These are phyloP conservation scores for Mycosphaerella sp. DNA, from an alignment of 2,329 filamentous ascomycete genomes.

Conservation along the genomic window DNA sequence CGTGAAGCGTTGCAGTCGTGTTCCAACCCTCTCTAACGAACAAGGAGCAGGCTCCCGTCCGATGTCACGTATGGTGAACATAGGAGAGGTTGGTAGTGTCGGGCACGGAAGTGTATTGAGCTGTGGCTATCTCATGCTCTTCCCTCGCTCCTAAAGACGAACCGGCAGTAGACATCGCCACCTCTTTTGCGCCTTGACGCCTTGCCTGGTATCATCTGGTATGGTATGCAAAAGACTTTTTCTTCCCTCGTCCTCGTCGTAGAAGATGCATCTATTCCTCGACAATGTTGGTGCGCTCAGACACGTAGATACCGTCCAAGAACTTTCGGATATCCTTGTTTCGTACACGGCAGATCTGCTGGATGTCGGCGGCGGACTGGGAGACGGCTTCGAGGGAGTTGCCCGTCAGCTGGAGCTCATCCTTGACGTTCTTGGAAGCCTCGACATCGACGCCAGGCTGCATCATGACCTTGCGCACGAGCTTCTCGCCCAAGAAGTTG, in stretches of 20 bases:
- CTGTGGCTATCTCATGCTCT: slow-evolving; percentile 6
- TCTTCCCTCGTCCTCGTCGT: not conserved
- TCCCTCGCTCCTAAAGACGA: slow-evolving; percentile 1
- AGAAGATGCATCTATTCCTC: not conserved
- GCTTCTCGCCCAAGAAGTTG: slow-evolving; percentile 99
- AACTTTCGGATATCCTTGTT: slow-evolving; percentile 99
- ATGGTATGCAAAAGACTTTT: slow-evolving; percentile 4
- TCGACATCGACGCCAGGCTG: slow-evolving; percentile 83
- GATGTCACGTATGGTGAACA: slow-evolving; percentile 8
- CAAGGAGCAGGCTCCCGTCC: slow-evolving; percentile 10
- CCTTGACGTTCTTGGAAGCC: slow-evolving; percentile 89
- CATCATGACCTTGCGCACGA: slow-evolving; percentile 87
- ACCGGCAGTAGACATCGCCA: not conserved
- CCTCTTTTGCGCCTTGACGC: slow-evolving; percentile 7
- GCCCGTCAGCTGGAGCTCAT: slow-evolving; percentile 86
- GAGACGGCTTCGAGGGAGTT: slow-evolving; percentile 98
- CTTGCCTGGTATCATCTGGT: slow-evolving; percentile 10
- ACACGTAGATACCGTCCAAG: slow-evolving; percentile 99
- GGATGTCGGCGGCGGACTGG: slow-evolving; percentile 97
- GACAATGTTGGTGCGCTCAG: slow-evolving; percentile 90
- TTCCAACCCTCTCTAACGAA: slow-evolving; percentile 10
- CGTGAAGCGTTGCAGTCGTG: slow-evolving; percentile 1
- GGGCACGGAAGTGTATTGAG: slow-evolving; percentile 4
- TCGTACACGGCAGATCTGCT: slow-evolving; percentile 98
- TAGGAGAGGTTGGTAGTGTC: slow-evolving; percentile 7